Percentiles rank a stretch among this genome's conserved stretches.
These are phyloP conservation scores for Teratosphaeria zuluensis DNA, from an alignment of 2,329 filamentous ascomycete species.

Conservation along the genomic window DNA sequence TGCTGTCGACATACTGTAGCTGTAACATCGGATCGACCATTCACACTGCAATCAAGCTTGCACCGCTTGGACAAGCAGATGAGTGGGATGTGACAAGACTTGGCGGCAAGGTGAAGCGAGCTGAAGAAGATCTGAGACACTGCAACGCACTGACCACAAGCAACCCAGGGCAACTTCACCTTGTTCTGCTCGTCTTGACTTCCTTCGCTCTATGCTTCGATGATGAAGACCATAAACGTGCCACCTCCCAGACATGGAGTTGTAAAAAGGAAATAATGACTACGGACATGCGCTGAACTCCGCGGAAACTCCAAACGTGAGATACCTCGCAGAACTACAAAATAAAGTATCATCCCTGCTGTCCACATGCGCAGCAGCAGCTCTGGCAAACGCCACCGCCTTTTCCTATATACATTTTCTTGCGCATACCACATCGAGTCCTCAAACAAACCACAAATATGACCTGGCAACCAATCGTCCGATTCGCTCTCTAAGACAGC, in stretches of 20 bases:
- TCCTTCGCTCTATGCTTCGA: too few species aligned
- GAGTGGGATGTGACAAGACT: not conserved
- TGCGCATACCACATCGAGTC: not conserved
- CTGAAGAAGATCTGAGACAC: not conserved
- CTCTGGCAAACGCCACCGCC: not conserved
- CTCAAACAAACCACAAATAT: not conserved
- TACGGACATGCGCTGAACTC: not conserved
- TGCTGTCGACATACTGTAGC: too few species aligned
- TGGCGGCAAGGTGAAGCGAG: not conserved
- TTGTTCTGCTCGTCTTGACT: too few species aligned
- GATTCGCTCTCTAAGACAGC: not conserved
- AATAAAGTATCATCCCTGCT: not conserved
- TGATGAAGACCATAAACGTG: too few species aligned
- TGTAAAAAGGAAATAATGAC: too few species aligned
- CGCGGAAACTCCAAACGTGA: not conserved
- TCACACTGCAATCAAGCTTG: too few species aligned
- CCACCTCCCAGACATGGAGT: too few species aligned
- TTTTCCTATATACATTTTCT: not conserved
- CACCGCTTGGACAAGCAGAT: not conserved
- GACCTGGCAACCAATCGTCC: not conserved
- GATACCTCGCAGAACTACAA: not conserved
- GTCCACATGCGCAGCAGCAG: not conserved
- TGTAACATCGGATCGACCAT: too few species aligned
- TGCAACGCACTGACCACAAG: not conserved
- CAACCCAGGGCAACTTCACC: too few species aligned